phyloP scores from a whole-genome alignment of 1,284 basidiomycete species.

The Leucoagaricus sp. region DNA sequence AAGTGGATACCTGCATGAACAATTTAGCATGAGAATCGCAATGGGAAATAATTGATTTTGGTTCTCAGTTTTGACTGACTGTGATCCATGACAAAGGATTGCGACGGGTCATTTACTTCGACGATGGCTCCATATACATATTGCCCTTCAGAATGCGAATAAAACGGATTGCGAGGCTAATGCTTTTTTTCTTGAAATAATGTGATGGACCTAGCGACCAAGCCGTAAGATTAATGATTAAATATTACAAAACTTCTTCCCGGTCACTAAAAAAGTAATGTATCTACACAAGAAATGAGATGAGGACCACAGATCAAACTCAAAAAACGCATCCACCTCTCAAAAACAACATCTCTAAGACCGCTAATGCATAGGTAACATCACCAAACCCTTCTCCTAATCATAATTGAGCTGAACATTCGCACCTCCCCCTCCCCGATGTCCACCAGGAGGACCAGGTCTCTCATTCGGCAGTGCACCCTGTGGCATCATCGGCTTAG shows the following conservation, averaged over 20 bases:
- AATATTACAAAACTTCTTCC: not conserved
- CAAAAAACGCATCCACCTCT: not conserved
- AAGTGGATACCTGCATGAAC: no score
- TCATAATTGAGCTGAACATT: slow-evolving; percentile 16
- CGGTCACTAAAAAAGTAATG: not conserved
- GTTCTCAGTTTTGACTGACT: no score
- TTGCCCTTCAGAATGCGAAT: no score
- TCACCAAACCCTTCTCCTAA: not conserved
- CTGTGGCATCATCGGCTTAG: slow-evolving; percentile 6
- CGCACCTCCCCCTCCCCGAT: slow-evolving; percentile 5
- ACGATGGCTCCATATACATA: no score
- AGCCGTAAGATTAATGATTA: not conserved
- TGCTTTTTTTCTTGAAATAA: no score
- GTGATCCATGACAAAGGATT: no score
- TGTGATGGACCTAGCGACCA: no score
- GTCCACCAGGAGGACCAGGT: slow-evolving; percentile 6
- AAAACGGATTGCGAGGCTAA: no score
- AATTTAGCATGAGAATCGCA: no score
- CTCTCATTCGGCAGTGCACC: not conserved
- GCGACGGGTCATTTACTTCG: no score
- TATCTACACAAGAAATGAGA: not conserved
- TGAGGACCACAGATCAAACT: not conserved
- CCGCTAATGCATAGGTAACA: not conserved
- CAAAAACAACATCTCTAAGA: not conserved
- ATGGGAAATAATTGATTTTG: no score